These are phyloP conservation scores for Kurtzmaniella cleridarum DNA, from an alignment of 805 yeast genomes.

Conservation along the genomic window DNA sequence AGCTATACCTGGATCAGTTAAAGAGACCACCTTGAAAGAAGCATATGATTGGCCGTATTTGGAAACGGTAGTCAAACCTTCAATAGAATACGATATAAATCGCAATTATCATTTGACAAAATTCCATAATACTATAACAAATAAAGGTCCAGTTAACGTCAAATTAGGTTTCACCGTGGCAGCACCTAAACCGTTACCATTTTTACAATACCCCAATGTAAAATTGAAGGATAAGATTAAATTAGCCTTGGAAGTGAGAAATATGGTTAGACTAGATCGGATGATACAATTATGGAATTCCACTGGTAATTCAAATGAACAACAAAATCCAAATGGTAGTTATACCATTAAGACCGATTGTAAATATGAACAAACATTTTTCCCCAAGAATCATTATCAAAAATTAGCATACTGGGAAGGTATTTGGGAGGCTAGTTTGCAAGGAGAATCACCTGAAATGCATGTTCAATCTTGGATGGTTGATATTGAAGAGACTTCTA, in stretches of 20 bases:
- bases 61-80: constrained; percentile 26
- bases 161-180: constrained; percentile 24
- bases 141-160: constrained; percentile 33
- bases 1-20: constrained; percentile 21
- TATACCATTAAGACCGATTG: not conserved
- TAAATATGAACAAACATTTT: constrained; percentile 19
- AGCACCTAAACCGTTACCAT: constrained; percentile 26
- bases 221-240: constrained; percentile 6
- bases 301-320: constrained; percentile 8
- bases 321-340: constrained; percentile 23
- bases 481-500: constrained; percentile 1
- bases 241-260: constrained; percentile 28
- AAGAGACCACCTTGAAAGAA: constrained; percentile 10
- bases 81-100: constrained; percentile 29
- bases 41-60: constrained; percentile 31
- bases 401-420: constrained; percentile 25
- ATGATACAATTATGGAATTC: constrained; percentile 25
- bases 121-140: constrained; percentile 17
- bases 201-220: constrained; percentile 21
- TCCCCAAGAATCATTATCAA: constrained; percentile 22
- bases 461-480: constrained; percentile 4
- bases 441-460: constrained; percentile 1
- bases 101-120: constrained; percentile 16
- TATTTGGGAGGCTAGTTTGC: constrained; percentile 27
- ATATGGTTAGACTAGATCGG: constrained; percentile 19